Base-by-base conservation (phyloP, 805 yeast genomes). In the Blastobotrys americana region DNA sequence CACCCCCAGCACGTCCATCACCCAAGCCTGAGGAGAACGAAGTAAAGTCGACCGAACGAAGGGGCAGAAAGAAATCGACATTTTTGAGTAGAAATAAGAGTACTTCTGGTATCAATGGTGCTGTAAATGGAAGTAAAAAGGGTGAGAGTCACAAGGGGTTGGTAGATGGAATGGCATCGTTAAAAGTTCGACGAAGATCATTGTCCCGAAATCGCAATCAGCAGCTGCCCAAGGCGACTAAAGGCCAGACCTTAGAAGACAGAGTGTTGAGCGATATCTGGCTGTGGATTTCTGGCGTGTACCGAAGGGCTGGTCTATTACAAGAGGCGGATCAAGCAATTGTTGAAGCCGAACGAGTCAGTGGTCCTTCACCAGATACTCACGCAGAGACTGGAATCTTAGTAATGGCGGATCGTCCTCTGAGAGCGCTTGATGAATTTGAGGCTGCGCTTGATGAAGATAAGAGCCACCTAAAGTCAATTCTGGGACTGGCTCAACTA, bases 241-340 rank as follows among this genome's bases (percentile, higher is more conserved):
- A 66, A 13, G 31, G 10, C 13, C 38, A 59, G 54, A 19, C 55
- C 23, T 21, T 22, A 10, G 77, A 6, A 57, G 80, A 38, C 86
- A 80, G 54, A 69, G 34, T 54, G 3, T 31, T 49, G 21, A 40
- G 50, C 22, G 33, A 70, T 27, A 56, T 85, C 19, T 88, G 96
- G 96, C 59, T 88, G 41, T 77, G 87, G 76, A 72, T 85, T 0
- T 72, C 87, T 0, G 71, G 73, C 31, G 64, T 86, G 21, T 87
- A 85, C 57, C 65, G 74, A 54, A 73, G 75, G 47, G 70, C 74
- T 4, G 79, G 75, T 1, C 60, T 75, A 34, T 50, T 65, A 1
- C 71, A 67, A 2, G 94, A 86, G 43, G 78, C 89, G 1, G 79
- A 78, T 54, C 78, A 74, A 46, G 82, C 95, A 39, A 71, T 87